phyloP scores from a whole-genome alignment of 2,329 filamentous ascomycete species.

The Pseudonectria buxi region DNA sequence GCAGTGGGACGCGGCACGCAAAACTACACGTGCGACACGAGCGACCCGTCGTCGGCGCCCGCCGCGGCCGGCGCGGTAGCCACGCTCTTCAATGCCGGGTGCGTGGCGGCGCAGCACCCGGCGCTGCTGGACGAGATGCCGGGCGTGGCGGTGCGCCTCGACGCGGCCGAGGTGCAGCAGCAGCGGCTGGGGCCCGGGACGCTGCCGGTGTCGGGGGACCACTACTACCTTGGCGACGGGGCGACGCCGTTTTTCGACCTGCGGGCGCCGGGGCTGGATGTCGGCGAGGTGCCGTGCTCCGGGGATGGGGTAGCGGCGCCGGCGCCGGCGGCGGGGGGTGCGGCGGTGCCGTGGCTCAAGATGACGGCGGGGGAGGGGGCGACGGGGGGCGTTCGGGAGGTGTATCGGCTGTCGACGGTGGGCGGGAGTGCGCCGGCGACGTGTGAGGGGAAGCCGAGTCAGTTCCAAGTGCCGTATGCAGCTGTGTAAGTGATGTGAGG shows the following conservation, averaged over 20 bases:
- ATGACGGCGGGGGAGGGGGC: conserved; percentile 47
- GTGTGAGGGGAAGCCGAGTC: conserved; percentile 56
- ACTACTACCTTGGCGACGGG: conserved; percentile 72
- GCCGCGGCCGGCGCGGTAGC: conserved; percentile 67
- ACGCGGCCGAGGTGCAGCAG: conserved; percentile 38
- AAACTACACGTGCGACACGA: conserved; percentile 80
- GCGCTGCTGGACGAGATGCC: conserved; percentile 60
- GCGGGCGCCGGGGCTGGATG: conserved; percentile 43
- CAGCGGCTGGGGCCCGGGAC: conserved; percentile 48
- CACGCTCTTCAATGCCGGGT: conserved; percentile 81
- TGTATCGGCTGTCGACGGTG: conserved; percentile 79
- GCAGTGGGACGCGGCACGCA: conserved; percentile 83
- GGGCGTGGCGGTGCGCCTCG: conserved; percentile 60
- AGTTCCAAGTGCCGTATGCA: conserved; percentile 72
- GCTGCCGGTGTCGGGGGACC: conserved; percentile 63
- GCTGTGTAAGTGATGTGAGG: conserved; percentile 62
- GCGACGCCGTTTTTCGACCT: conserved; percentile 78
- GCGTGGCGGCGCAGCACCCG: conserved; percentile 64
- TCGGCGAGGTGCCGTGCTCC: conserved; percentile 56
- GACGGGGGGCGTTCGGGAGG: conserved; percentile 61
- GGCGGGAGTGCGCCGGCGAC: conserved; percentile 70
- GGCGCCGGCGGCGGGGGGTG: conserved; percentile 57
- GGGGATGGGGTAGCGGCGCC: conserved; percentile 58
- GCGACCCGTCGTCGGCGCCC: conserved; percentile 55
- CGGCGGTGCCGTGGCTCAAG: conserved; percentile 75